phyloP scores from a whole-genome alignment of 208 protist species.

The Leishmania tropica region DNA sequence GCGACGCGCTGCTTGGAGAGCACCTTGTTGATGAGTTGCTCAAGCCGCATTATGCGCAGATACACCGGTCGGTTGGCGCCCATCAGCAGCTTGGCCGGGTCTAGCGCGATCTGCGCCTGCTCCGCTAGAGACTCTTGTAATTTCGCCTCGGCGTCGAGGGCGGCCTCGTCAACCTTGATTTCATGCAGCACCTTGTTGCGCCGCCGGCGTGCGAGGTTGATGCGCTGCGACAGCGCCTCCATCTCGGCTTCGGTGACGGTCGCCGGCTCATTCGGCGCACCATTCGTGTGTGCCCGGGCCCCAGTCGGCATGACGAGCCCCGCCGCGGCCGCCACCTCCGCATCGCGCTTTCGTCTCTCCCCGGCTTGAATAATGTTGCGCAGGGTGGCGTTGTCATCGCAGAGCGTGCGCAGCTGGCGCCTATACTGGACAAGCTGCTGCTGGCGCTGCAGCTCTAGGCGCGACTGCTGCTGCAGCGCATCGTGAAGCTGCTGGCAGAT shows the following conservation, averaged over 20 bases:
- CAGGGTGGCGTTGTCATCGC: slow-evolving; percentile 67
- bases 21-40: slow-evolving; percentile 91
- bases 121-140: background rate
- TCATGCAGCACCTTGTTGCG: slow-evolving; percentile 61
- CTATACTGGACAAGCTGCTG: slow-evolving; percentile 42
- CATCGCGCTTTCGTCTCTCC: slow-evolving; percentile 33
- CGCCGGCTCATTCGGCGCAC: slow-evolving; percentile 11
- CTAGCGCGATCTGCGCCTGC: background rate
- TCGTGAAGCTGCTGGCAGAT: slow-evolving; percentile 51
- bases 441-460: slow-evolving; percentile 44
- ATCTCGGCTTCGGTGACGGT: slow-evolving; percentile 65
- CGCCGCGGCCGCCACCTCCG: background rate
- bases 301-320: slow-evolving; percentile 2
- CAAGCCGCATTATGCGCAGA: slow-evolving; percentile 86
- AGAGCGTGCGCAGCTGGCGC: slow-evolving; percentile 45
- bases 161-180: slow-evolving; percentile 20
- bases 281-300: slow-evolving; percentile 13
- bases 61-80: slow-evolving; percentile 54
- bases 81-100: slow-evolving; percentile 13
- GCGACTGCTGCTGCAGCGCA: slow-evolving; percentile 36
- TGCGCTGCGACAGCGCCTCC: slow-evolving; percentile 49
- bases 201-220: slow-evolving; percentile 43
- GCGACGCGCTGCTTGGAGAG: slow-evolving; percentile 90
- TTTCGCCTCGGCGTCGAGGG: background rate
- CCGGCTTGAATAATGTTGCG: slow-evolving; percentile 56